A percentile compares a stretch with the other conserved stretches of the same genome.
Evolutionary conservation across 2,329 filamentous ascomycete genomes (phyloP).

Genomic region (Aureobasidium sp.): DNA sequence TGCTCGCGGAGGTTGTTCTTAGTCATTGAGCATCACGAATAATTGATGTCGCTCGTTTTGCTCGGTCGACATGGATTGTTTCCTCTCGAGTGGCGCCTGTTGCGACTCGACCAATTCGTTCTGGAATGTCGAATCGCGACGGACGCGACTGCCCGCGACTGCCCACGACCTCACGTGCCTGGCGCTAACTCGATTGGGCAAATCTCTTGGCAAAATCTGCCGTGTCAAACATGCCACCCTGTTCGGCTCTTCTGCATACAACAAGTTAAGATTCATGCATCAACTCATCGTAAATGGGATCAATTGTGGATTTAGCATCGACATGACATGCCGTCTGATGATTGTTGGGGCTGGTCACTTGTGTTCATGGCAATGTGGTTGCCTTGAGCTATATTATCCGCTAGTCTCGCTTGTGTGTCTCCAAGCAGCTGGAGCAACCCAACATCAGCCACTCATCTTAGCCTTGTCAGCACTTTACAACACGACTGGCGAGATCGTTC

Average conservation of each 20-base stretch:
- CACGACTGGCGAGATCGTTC: too few species aligned
- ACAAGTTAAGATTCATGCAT: too few species aligned
- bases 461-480: neutral
- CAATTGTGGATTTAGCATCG: neutral
- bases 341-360: too few species aligned
- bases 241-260: neutral
- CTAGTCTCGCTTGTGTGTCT: neutral
- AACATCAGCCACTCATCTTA: neutral
- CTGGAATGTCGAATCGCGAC: conserved; percentile 6
- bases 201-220: neutral
- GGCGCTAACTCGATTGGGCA: neutral
- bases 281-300: too few species aligned
- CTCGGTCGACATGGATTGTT: neutral
- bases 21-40: conserved; percentile 35
- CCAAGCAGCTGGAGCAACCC: neutral
- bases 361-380: neutral
- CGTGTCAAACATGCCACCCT: neutral
- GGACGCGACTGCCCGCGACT: conserved; percentile 12
- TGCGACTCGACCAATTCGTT: neutral
- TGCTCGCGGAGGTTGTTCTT: conserved; percentile 43
- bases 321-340: too few species aligned
- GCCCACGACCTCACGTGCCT: neutral
- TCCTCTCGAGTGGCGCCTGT: conserved; percentile 11
- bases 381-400: neutral
- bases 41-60: neutral